Evolutionary conservation across 106 monocot genomes (phyloP), one percentile per base, ranked within the genome.

Genomic region (Dioscorea zingiberensis): DNA sequence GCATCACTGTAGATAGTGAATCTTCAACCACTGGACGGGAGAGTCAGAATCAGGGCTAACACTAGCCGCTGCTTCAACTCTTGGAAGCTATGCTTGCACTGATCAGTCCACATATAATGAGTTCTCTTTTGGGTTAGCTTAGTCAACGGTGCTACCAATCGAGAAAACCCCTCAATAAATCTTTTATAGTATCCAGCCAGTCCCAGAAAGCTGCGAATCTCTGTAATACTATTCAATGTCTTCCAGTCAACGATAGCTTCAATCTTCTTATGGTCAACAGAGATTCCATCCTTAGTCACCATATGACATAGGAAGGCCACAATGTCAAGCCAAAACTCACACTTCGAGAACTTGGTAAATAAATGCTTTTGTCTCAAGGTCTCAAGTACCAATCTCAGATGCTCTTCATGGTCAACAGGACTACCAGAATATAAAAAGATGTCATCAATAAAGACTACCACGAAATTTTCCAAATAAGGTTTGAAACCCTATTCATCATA

Each of bases 201-300:
- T 21, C 48, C 62, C 10, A 71, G 47, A n/a, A 71, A 71, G 59
- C 23, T 53, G 1, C 29, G 45, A 8, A 71, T 24, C 18, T 62
- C 30, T 9, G 32, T 3, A 9, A 62, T 13, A 49, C 5, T 53
- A 13, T 3, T 53, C 0, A 28, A 19, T 3, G 7, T 2, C n/a
- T 14, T 11, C 59, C 47, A 70, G 2, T 70, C 25, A 13, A 21
- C 11, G 1, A 62, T 27, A 29, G 7, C 61, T 24, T 59, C 25
- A 0, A 60, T 48, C 47, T 48, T 70, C 16, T 21, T 25, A 2
- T 45, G 11, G 24, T 70, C 59, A 15, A 70, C 48, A 25, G 3
- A 7, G 2, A 58, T 58, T n/a, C 56, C 44, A 15, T 55, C 55
- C 16, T 4, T 19, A 21, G 21, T n/a, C 3, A 54, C 13, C 7